Evolutionary conservation across 352 stramenopile species (phyloP).

Genomic region (Lagenidium sp.): DNA sequence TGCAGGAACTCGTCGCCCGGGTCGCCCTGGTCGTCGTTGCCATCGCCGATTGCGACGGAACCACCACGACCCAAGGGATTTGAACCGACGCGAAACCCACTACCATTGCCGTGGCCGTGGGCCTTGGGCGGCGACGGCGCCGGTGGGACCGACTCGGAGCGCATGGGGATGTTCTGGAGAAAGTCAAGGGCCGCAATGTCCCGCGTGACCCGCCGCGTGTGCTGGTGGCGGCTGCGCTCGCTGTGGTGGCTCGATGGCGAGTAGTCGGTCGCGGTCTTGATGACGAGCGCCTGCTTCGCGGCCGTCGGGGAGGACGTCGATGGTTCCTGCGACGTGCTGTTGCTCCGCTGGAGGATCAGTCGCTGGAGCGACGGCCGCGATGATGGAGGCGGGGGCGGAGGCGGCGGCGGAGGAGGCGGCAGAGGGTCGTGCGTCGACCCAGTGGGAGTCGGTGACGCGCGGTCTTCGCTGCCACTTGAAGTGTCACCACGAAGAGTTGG

Average conservation of each 20-base stretch:
- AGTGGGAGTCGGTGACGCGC: no score
- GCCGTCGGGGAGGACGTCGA: background rate
- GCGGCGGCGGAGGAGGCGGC: no score
- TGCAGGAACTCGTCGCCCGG: background rate
- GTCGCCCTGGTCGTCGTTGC: background rate
- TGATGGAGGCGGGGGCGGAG: no score
- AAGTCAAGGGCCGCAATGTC: constrained; percentile 86
- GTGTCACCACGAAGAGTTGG: no score
- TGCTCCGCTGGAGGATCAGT: no score
- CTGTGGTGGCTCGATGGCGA: constrained; percentile 40
- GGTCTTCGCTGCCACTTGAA: no score
- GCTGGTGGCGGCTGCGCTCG: constrained; percentile 35
- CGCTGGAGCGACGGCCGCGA: no score
- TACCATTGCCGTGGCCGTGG: no score
- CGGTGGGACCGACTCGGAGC: constrained; percentile 37
- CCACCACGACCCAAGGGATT: no score
- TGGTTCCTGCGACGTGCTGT: no score
- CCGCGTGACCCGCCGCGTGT: constrained; percentile 71
- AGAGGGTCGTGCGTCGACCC: no score
- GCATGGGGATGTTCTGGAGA: constrained; percentile 84
- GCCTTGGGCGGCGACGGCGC: background rate
- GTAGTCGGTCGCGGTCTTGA: constrained; percentile 32
- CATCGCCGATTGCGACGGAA: no score
- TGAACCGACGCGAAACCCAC: background rate
- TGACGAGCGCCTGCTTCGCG: constrained; percentile 15